Evolutionary conservation across 2,329 filamentous ascomycete genomes (phyloP), one percentile per base, ranked within the genome.

Genomic region (Fusarium devonianum): DNA sequence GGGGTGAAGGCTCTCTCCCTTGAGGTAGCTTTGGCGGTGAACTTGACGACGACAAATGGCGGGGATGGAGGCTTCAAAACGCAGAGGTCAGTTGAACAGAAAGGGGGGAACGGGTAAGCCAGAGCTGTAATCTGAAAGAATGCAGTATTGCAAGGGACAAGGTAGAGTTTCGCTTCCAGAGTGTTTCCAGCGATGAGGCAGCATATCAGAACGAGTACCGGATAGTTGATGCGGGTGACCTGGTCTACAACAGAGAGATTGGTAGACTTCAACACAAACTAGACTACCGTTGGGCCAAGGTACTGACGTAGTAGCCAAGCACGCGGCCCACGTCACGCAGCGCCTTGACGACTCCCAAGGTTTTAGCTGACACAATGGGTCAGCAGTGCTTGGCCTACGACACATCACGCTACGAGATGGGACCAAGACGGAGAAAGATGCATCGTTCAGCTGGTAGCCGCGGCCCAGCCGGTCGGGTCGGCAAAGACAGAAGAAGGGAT

Each of bases 401-500:
- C 38, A 16, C 26, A 40, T 17, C 9, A 29, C 17, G 16, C 10
- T 25, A 12, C 10, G 25, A 19, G 25, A n/a, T 21, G 13, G 41
- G 36, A 42, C 17, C 13, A 45, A 47, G 38, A 39, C 39, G 25
- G 30, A 6, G 10, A 19, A 34, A 33, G 28, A 45, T 45, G 52
- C 52, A 54, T 49, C 30, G 28, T 38, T 41, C 18, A 38, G 51
- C 51, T n/a, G n/a, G n/a, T n/a, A n/a, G n/a, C n/a, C n/a, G n/a
- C 26, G 30, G 38, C 14, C 54, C 49, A 54, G 40, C 39, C 39
- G 43, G 49, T 50, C 43, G 49, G 55, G 54, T 58, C 49, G 25
- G 32, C 28, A 13, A 19, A 21, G 14, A 14, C 14, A 22, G 21
- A 9, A n/a, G 35, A 26, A 6, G n/a, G n/a, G n/a, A n/a, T n/a